These are phyloP conservation scores for Venturiaceae sp. DNA, from an alignment of 2,329 filamentous ascomycete genomes.

Conservation along the genomic window DNA sequence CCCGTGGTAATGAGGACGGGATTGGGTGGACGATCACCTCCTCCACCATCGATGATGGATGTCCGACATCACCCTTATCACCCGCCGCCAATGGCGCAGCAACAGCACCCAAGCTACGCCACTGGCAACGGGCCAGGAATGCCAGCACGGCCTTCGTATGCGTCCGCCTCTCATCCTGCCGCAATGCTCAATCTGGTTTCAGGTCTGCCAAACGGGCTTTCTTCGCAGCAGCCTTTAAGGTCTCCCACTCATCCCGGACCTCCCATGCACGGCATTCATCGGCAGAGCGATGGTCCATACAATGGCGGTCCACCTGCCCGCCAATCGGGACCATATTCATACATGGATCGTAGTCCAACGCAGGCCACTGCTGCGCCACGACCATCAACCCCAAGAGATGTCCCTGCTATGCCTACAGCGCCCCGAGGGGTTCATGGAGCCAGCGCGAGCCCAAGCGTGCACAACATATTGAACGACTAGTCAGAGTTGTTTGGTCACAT, in stretches of 20 bases:
- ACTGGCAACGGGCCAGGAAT: not conserved
- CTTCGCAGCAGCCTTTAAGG: not conserved
- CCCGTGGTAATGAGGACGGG: not conserved
- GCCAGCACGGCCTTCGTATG: not conserved
- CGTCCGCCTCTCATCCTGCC: not conserved
- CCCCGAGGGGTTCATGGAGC: constrained; percentile 24
- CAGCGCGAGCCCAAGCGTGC: constrained; percentile 38
- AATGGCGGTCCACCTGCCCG: constrained; percentile 18
- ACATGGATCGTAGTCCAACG: constrained; percentile 22
- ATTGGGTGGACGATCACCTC: not conserved
- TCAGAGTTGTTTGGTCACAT: not conserved
- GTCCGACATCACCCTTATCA: not conserved
- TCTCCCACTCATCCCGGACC: not conserved
- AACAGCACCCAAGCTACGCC: not conserved
- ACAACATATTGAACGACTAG: constrained; percentile 28
- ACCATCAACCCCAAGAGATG: constrained; percentile 7
- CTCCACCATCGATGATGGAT: not conserved
- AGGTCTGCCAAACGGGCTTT: constrained; percentile 2
- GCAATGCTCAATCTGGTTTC: not conserved
- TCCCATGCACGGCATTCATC: constrained; percentile 21
- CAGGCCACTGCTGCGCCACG: constrained; percentile 9
- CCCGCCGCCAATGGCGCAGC: not conserved
- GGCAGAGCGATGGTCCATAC: constrained; percentile 26
- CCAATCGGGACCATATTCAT: constrained; percentile 12
- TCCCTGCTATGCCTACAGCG: constrained; percentile 17